Evolutionary conservation across 2,329 filamentous ascomycete genomes (phyloP).

Genomic region (Talaromyces funiculosus): DNA sequence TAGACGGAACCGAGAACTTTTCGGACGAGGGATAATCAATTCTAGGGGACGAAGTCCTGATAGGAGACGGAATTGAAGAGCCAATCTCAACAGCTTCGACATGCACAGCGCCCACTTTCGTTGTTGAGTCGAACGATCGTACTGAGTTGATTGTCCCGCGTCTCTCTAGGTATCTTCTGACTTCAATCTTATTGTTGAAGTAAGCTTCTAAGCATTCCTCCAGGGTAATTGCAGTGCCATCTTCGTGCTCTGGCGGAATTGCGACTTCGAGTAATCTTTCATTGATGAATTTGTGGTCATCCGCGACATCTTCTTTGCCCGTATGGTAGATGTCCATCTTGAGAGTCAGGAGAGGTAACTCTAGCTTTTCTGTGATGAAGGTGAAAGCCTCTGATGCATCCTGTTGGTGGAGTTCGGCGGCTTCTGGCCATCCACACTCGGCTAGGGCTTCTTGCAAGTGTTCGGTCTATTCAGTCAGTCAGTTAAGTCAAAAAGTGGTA

Average conservation of each 20-base stretch:
- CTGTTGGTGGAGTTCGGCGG: slow-evolving; percentile 71
- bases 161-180: slow-evolving; percentile 67
- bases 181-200: slow-evolving; percentile 90
- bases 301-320: slow-evolving; percentile 71
- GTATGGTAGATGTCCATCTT: slow-evolving; percentile 95
- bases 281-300: slow-evolving; percentile 92
- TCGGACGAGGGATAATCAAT: slow-evolving; percentile 24
- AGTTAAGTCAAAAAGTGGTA: neutral
- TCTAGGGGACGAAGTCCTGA: slow-evolving; percentile 20
- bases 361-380: slow-evolving; percentile 85
- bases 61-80: slow-evolving; percentile 30
- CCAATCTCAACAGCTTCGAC: slow-evolving; percentile 42
- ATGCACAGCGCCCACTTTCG: slow-evolving; percentile 35
- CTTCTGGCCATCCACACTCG: slow-evolving; percentile 84
- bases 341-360: slow-evolving; percentile 78
- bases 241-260: slow-evolving; percentile 65
- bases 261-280: slow-evolving; percentile 86
- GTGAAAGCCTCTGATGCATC: slow-evolving; percentile 94
- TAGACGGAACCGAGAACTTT: slow-evolving; percentile 21
- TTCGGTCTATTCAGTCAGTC: slow-evolving; percentile 55
- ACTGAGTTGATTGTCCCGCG: slow-evolving; percentile 51
- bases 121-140: slow-evolving; percentile 31
- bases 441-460: slow-evolving; percentile 75
- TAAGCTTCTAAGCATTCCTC: slow-evolving; percentile 92
- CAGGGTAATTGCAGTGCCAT: slow-evolving; percentile 66